Evolutionary conservation across 2,329 filamentous ascomycete genomes (phyloP).

Genomic region (Parafenestella ontariensis): DNA sequence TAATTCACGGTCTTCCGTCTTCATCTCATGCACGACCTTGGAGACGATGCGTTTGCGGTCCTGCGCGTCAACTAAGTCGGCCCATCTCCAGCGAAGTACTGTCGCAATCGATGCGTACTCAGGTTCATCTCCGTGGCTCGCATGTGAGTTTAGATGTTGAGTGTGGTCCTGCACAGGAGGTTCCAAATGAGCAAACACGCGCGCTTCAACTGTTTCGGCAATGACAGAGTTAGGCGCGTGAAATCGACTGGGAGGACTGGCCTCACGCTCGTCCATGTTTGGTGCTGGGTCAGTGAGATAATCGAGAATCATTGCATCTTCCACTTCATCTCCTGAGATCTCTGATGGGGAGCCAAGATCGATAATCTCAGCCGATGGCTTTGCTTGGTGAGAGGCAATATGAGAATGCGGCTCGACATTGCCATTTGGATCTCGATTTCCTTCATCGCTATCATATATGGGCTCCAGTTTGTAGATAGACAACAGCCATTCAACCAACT

Average conservation of each 20-base stretch:
- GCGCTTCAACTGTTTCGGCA: slow-evolving; percentile 11
- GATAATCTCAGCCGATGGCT: slow-evolving; percentile 13
- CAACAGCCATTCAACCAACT: slow-evolving; percentile 58
- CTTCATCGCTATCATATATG: slow-evolving; percentile 3
- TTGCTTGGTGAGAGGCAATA: background rate
- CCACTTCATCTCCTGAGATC: slow-evolving; percentile 5
- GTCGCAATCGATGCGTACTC: slow-evolving; percentile 36
- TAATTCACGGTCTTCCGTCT: slow-evolving; percentile 20
- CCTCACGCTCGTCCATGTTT: background rate
- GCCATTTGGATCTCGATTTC: background rate
- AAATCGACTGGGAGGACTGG: background rate
- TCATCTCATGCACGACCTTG: slow-evolving; percentile 49
- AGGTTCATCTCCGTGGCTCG: slow-evolving; percentile 21
- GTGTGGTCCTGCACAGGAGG: no score
- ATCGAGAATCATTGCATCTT: background rate
- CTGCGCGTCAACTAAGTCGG: slow-evolving; percentile 42
- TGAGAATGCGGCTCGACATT: background rate
- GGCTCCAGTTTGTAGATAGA: slow-evolving; percentile 24
- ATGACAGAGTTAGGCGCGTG: slow-evolving; percentile 4
- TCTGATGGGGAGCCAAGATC: slow-evolving; percentile 29
- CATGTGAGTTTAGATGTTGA: background rate
- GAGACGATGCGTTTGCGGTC: slow-evolving; percentile 56
- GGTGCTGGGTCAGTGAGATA: background rate
- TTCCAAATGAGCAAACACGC: background rate
- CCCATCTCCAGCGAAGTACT: slow-evolving; percentile 44